These are phyloP conservation scores for Hymenoscyphus fraxineus DNA, from an alignment of 2,329 filamentous ascomycete genomes.

Conservation along the genomic window DNA sequence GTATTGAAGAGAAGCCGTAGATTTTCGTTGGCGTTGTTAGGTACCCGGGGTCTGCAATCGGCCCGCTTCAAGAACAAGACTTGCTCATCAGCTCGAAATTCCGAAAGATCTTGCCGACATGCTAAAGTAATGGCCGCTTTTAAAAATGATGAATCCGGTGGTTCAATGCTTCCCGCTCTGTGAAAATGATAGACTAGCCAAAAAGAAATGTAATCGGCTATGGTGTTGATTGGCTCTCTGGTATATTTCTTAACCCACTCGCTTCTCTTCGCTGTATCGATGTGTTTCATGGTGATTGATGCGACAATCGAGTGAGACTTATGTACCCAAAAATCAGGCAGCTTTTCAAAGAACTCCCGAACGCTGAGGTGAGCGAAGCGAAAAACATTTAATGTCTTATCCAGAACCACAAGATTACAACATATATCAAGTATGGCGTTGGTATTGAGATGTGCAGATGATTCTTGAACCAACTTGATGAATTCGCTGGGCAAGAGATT, in stretches of 20 bases:
- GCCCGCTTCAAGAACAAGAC: neutral
- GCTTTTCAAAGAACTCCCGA: conserved; percentile 2
- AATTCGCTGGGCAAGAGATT: neutral
- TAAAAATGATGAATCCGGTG: neutral
- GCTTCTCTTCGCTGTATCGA: neutral
- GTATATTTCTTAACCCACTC: neutral
- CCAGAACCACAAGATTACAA: conserved; percentile 8
- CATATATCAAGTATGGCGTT: neutral
- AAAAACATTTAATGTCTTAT: neutral
- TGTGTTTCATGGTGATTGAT: neutral
- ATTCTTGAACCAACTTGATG: neutral
- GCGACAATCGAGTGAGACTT: neutral
- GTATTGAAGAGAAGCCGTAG: neutral
- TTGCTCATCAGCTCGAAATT: neutral
- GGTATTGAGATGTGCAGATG: neutral
- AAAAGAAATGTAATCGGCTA: neutral
- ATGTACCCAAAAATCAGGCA: neutral
- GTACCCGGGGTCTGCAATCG: neutral
- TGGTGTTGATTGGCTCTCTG: neutral
- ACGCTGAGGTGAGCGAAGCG: conserved; percentile 6
- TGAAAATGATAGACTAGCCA: neutral
- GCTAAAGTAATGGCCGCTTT: neutral
- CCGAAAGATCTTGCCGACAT: neutral
- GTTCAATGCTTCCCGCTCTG: neutral
- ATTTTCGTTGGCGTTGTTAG: neutral